These are phyloP conservation scores for Nemania sp. DNA, from an alignment of 2,329 filamentous ascomycete genomes.

Conservation along the genomic window DNA sequence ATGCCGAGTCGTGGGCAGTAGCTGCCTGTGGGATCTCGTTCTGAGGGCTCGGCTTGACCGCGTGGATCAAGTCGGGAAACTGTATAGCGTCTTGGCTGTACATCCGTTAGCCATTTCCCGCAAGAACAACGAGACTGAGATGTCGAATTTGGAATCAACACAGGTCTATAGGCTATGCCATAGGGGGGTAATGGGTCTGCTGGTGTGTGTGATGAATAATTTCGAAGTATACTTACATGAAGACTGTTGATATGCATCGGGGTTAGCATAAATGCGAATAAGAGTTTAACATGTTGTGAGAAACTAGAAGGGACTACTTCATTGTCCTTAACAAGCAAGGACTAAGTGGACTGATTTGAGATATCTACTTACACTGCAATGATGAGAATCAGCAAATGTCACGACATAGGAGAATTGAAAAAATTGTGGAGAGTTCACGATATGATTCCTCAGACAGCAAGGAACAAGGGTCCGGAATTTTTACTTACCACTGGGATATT, in stretches of 20 bases:
- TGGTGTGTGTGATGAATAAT: too few relatives aligned
- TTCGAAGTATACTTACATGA: conserved; percentile 19
- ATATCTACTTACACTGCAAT: conserved; percentile 20
- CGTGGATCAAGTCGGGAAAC: conserved; percentile 50
- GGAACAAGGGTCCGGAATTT: neutral
- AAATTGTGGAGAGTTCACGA: neutral
- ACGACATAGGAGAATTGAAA: neutral
- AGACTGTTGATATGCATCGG: conserved; percentile 13
- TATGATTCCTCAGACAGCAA: neutral
- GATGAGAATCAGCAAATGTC: conserved; percentile 5
- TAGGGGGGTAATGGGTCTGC: too few relatives aligned
- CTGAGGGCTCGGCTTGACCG: conserved; percentile 49
- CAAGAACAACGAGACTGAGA: neutral
- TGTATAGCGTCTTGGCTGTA: conserved; percentile 48
- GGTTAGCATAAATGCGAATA: conserved; percentile 4
- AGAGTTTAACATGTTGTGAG: neutral
- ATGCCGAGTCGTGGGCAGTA: conserved; percentile 55
- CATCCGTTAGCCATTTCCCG: neutral
- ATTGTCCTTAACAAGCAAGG: conserved; percentile 11
- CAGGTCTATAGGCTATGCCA: neutral
- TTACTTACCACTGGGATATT: conserved; percentile 29
- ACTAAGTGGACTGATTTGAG: neutral
- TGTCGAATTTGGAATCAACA: neutral
- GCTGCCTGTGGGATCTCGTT: conserved; percentile 48
- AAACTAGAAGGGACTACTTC: neutral